Evolutionary conservation across 768 basidiomycete genomes (phyloP).

Genomic region (Calocybe gangraenosa): DNA sequence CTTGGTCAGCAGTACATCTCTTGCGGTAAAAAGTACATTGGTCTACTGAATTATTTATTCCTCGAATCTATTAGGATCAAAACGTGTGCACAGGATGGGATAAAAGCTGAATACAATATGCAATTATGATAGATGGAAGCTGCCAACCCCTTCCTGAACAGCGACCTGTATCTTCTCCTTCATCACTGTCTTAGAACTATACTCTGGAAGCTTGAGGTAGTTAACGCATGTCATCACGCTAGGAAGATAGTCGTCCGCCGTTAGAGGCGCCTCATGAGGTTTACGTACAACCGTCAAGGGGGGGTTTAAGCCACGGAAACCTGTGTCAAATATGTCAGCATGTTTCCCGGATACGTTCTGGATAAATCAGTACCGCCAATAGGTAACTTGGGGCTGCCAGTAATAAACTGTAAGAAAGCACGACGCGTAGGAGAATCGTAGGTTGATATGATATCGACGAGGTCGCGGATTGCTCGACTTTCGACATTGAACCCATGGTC

Average conservation of each 20-base stretch:
- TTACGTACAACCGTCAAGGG: constrained; percentile 95
- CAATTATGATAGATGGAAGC: constrained; percentile 91
- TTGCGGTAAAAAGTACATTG: neutral
- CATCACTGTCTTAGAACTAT: constrained; percentile 84
- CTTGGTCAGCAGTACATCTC: constrained; percentile 12
- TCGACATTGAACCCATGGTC: constrained; percentile 98
- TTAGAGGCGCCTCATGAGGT: constrained; percentile 87
- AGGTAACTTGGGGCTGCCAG: constrained; percentile 93
- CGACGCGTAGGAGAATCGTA: constrained; percentile 74
- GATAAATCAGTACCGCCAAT: constrained; percentile 66
- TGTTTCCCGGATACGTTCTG: neutral
- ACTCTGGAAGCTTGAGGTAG: constrained; percentile 94
- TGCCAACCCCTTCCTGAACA: constrained; percentile 91
- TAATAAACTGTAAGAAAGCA: constrained; percentile 93
- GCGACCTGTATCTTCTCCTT: constrained; percentile 77
- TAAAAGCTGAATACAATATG: constrained; percentile 3
- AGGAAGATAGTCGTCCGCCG: constrained; percentile 91
- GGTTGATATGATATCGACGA: constrained; percentile 82
- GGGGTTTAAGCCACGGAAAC: constrained; percentile 93
- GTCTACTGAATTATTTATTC: too few species aligned
- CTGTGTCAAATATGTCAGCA: constrained; percentile 29
- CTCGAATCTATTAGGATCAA: neutral
- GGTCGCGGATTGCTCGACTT: constrained; percentile 83
- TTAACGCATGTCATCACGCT: constrained; percentile 99
- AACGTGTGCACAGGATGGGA: constrained; percentile 2